A percentile compares a stretch with the other conserved stretches of the same genome.
Evolutionary conservation across 768 basidiomycete species (phyloP).

Genomic region (Kwoniella sp.): DNA sequence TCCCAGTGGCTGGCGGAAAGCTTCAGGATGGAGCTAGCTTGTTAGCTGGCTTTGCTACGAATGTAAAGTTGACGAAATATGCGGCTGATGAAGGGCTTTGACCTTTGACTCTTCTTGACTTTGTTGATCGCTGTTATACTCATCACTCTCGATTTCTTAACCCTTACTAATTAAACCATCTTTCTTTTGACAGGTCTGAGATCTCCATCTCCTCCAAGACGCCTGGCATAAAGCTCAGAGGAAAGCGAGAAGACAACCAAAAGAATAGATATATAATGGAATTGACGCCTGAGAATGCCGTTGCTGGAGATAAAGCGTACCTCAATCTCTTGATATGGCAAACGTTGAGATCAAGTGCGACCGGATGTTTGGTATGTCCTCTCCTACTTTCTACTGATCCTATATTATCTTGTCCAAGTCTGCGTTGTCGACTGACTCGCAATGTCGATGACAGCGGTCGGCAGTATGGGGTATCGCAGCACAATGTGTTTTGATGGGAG

Average conservation of each 20-base stretch:
- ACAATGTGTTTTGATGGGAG: not conserved
- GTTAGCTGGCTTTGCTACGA: not conserved
- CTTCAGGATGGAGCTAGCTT: too few species aligned
- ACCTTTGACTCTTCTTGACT: too few species aligned
- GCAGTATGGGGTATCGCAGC: conserved; percentile 5
- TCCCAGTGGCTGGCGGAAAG: too few species aligned
- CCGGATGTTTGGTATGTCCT: not conserved
- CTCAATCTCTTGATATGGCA: conserved; percentile 9
- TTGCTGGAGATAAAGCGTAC: conserved; percentile 13
- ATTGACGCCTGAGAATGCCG: conserved; percentile 10
- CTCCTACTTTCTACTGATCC: not conserved
- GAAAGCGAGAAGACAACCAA: too few species aligned
- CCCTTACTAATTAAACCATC: too few species aligned
- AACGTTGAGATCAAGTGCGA: conserved; percentile 2
- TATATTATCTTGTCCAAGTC: not conserved
- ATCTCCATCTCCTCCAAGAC: too few species aligned
- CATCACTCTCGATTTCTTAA: too few species aligned
- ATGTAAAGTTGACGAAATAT: not conserved
- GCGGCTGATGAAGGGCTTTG: not conserved
- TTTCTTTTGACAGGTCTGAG: too few species aligned
- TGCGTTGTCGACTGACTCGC: not conserved
- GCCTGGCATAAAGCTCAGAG: too few species aligned
- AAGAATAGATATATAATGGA: too few species aligned
- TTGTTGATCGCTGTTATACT: too few species aligned
- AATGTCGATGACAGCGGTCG: conserved; percentile 5